Percentiles rank a stretch among this genome's conserved stretches.
Evolutionary conservation across 495 filamentous ascomycete genomes (phyloP).

Genomic region (Echria macrotheca): DNA sequence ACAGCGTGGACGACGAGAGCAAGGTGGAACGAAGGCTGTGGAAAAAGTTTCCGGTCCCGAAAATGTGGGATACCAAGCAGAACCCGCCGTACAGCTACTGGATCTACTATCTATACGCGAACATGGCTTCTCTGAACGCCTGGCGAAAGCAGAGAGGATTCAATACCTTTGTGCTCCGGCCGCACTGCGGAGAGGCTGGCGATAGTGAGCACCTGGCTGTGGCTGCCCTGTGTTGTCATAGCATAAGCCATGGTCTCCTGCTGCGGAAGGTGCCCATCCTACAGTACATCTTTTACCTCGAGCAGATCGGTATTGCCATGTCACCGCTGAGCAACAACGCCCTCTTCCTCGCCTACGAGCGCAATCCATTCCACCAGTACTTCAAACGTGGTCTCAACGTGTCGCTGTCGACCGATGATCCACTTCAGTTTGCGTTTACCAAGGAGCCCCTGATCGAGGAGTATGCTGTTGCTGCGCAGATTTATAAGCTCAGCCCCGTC

Average conservation of each 20-base stretch:
- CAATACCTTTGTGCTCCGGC: slow-evolving; percentile 89
- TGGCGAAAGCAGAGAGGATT: slow-evolving; percentile 89
- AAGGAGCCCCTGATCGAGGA: slow-evolving; percentile 98
- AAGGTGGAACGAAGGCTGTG: slow-evolving; percentile 88
- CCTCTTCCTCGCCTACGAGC: slow-evolving; percentile 91
- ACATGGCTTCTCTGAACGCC: slow-evolving; percentile 85
- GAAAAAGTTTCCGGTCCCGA: slow-evolving; percentile 87
- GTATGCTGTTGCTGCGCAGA: slow-evolving; percentile 95
- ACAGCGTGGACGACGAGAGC: slow-evolving; percentile 97
- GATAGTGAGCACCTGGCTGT: slow-evolving; percentile 94
- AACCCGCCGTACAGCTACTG: slow-evolving; percentile 99
- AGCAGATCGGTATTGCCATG: slow-evolving; percentile 98
- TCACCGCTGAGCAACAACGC: slow-evolving; percentile 98
- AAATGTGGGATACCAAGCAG: slow-evolving; percentile 80
- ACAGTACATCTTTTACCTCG: slow-evolving; percentile 96
- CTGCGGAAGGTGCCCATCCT: slow-evolving; percentile 89
- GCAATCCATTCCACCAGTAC: slow-evolving; percentile 92
- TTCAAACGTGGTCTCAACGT: slow-evolving; percentile 94
- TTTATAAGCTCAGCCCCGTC: slow-evolving; percentile 93
- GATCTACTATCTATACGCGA: slow-evolving; percentile 96
- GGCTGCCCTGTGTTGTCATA: slow-evolving; percentile 89
- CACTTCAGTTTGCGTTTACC: slow-evolving; percentile 95
- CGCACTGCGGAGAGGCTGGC: slow-evolving; percentile 94
- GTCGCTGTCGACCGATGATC: slow-evolving; percentile 93
- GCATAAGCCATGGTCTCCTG: slow-evolving; percentile 91